These are phyloP conservation scores for Prototheca stagnorum DNA, from an alignment of 163 green algal genomes.

Conservation along the genomic window DNA sequence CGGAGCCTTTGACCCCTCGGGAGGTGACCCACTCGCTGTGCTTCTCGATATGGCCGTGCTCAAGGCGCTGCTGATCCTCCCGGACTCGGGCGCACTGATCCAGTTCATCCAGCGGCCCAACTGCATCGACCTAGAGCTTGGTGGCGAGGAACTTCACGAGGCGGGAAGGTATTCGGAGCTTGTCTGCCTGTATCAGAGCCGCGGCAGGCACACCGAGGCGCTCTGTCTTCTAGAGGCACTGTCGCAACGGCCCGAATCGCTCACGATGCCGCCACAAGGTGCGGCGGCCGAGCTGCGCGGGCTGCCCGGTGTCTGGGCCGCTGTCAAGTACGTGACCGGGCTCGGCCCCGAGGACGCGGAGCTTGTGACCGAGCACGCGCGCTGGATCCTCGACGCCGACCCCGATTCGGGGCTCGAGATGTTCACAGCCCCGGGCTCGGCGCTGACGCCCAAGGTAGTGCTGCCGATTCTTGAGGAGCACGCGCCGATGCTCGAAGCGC, in stretches of 20 bases:
- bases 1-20: no score
- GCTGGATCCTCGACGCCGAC: conserved; percentile 63
- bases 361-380: conserved; percentile 39
- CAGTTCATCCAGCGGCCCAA: conserved; percentile 58
- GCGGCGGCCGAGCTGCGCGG: conserved; percentile 47
- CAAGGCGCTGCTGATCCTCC: conserved; percentile 41
- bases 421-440: conserved; percentile 39
- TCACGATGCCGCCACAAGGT: conserved; percentile 19
- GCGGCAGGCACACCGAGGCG: conserved; percentile 23
- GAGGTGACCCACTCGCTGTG: conserved; percentile 17
- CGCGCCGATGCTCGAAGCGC: conserved; percentile 11
- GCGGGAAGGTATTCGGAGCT: conserved; percentile 65
- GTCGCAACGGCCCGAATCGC: conserved; percentile 19
- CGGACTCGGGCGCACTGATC: conserved; percentile 53
- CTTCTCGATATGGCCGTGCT: conserved; percentile 48
- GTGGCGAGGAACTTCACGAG: conserved; percentile 17
- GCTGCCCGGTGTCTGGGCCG: conserved; percentile 69
- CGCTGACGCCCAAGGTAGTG: conserved; percentile 34
- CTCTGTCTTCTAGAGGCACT: conserved; percentile 51
- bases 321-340: conserved; percentile 48
- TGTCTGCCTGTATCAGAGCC: conserved; percentile 49
- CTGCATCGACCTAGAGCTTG: conserved; percentile 40
- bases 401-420: conserved; percentile 62
- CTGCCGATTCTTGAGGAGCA: conserved; percentile 46
- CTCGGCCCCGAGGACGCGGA: conserved; percentile 11